Evolutionary conservation across 2,329 filamentous ascomycete genomes (phyloP).

Genomic region (Alternaria panax): DNA sequence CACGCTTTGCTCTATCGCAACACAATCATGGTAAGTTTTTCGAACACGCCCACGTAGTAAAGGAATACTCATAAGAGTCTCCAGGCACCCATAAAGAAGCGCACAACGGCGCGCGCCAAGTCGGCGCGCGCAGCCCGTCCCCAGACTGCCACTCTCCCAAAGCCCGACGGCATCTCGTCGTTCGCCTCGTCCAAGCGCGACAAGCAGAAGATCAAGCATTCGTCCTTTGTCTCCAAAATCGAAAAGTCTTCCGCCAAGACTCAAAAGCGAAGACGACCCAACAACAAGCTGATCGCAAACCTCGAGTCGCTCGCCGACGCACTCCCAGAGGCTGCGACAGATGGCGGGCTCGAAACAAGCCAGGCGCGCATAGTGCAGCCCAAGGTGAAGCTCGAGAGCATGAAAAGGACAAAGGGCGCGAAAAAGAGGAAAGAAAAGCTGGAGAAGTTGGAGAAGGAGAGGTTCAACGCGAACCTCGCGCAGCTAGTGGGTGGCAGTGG

Average conservation of each 20-base stretch:
- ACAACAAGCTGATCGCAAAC: slow-evolving; percentile 79
- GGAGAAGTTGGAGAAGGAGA: slow-evolving; percentile 79
- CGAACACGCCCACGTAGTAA: neutral
- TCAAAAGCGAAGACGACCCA: slow-evolving; percentile 71
- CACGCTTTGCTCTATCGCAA: neutral
- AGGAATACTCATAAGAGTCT: neutral
- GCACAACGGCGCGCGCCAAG: slow-evolving; percentile 47
- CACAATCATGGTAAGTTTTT: slow-evolving; percentile 20
- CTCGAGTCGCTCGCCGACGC: slow-evolving; percentile 81
- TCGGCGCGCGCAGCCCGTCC: slow-evolving; percentile 37
- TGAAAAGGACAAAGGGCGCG: slow-evolving; percentile 69
- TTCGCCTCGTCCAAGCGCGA: slow-evolving; percentile 81
- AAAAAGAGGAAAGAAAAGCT: slow-evolving; percentile 83
- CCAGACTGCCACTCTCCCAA: slow-evolving; percentile 24
- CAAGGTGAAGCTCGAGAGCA: slow-evolving; percentile 68
- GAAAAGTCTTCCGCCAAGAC: slow-evolving; percentile 65
- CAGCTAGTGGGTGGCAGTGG: slow-evolving; percentile 62
- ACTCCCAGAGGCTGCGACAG: slow-evolving; percentile 65
- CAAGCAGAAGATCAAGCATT: slow-evolving; percentile 83
- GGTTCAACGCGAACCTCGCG: slow-evolving; percentile 85
- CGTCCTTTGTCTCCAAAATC: slow-evolving; percentile 78
- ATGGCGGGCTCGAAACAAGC: slow-evolving; percentile 42
- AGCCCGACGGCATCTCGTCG: slow-evolving; percentile 44
- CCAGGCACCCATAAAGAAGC: slow-evolving; percentile 49
- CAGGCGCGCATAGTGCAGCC: slow-evolving; percentile 65